phyloP scores from a whole-genome alignment of 2,329 filamentous ascomycete genomes.

The Aspergillus pseudoglaucus region DNA sequence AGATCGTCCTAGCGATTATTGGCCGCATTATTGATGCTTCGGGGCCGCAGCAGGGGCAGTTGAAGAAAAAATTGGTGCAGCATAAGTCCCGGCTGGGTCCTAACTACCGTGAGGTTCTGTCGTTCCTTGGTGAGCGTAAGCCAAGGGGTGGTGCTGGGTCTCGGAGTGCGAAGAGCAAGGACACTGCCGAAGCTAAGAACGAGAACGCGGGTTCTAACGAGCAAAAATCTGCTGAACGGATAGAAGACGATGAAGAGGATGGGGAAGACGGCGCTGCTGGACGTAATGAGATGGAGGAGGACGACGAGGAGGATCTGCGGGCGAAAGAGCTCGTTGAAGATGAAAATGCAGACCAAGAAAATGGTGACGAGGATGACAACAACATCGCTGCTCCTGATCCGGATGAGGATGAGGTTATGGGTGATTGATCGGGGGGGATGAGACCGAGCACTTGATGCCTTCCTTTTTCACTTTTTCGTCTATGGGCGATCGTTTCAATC shows the following conservation, averaged over 20 bases:
- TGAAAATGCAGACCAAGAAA: constrained; percentile 38
- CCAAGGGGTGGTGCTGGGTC: constrained; percentile 15
- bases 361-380: constrained; percentile 23
- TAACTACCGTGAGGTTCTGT: constrained; percentile 79
- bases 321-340: constrained; percentile 31
- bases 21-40: constrained; percentile 66
- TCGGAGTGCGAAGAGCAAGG: constrained; percentile 29
- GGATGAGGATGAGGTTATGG: constrained; percentile 39
- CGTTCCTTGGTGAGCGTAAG: constrained; percentile 68
- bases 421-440: constrained; percentile 25
- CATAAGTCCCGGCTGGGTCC: constrained; percentile 75
- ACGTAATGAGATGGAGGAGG: constrained; percentile 24
- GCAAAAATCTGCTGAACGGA: constrained; percentile 35
- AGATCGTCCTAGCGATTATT: constrained; percentile 73
- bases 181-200: constrained; percentile 11
- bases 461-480: background rate
- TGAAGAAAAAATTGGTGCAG: constrained; percentile 65
- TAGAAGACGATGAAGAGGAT: constrained; percentile 38
- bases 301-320: constrained; percentile 38
- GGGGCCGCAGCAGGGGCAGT: constrained; percentile 54
- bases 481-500: background rate
- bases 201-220: constrained; percentile 13
- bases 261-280: constrained; percentile 26
- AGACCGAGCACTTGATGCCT: background rate
- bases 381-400: constrained; percentile 22